A percentile compares a stretch with the other conserved stretches of the same genome.
Evolutionary conservation across 106 monocot species (phyloP).

Genomic region (Dendrobium catenatum): DNA sequence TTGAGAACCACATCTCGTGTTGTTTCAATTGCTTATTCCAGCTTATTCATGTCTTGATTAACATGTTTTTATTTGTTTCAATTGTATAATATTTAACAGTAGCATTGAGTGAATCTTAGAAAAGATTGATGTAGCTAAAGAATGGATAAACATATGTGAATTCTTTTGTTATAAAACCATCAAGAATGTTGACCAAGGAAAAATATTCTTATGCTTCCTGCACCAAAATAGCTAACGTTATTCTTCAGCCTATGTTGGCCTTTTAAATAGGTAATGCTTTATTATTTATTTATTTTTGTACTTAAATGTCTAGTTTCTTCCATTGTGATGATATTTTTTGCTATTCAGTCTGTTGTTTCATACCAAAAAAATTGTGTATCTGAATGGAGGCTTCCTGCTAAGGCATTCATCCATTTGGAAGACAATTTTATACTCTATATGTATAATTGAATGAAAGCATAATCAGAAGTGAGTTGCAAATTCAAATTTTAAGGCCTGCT

Average conservation of each 20-base stretch:
- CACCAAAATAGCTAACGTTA: background rate
- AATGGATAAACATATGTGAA: no score
- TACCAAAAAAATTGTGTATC: background rate
- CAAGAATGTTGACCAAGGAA: background rate
- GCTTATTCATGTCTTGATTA: no score
- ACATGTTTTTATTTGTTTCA: no score
- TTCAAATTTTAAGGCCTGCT: background rate
- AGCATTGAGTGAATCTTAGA: no score
- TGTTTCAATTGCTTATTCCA: no score
- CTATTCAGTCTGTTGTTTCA: background rate
- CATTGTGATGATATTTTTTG: background rate
- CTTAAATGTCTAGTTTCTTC: background rate
- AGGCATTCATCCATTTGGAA: background rate
- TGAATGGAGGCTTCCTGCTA: background rate
- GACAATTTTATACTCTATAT: background rate
- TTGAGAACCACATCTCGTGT: background rate
- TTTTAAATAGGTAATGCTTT: background rate
- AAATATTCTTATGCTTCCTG: background rate
- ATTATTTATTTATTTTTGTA: background rate
- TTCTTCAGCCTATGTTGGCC: background rate
- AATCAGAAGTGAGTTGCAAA: background rate
- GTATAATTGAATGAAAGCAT: background rate
- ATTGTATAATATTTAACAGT: no score
- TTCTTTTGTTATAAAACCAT: no score
- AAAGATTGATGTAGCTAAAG: no score